Evolutionary conservation across 139 green algal species (phyloP), one percentile per base, ranked within the genome.

Genomic region (Chlamydomonas schloesseri): DNA sequence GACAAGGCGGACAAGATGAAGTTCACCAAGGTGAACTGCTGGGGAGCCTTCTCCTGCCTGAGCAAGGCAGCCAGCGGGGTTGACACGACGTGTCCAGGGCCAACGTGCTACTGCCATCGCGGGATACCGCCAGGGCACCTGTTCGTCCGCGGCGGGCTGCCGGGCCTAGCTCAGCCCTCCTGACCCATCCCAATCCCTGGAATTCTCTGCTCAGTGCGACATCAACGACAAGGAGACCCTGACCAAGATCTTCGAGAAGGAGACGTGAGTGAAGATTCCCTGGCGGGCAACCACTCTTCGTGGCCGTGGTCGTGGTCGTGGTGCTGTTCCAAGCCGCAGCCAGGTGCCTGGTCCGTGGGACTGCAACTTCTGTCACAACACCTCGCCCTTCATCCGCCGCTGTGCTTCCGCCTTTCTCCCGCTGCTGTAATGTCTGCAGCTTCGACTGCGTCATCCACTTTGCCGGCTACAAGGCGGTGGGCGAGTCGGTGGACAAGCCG

Each of bases 391-490:
- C 42, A 5, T 50, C 42, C 42, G 42, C 42, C 42, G 6, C 42
- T 50, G 8, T 50, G 42, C 42, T 8, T n/a, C n/a, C 42, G 6
- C 42, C 42, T 8, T 50, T 5, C 42, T 8, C 8, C 42, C 42
- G 42, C 42, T 8, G 6, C 42, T 50, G 8, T 50, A 8, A 5
- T 8, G 42, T 5, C 42, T 8, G 42, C 91, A 96, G 92, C 72
- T 97, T 97, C 88, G 94, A 98, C 89, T 95, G 95, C 24, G 93
- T 97, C 10, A 97, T 99, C 71, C 97, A 99, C 88, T 99, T 99
- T 93, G 97, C 97, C 67, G 97, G 96, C 24, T 95, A 96, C 83
- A 99, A 99, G 91, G 97, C 97, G 18, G 97, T 99, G 33, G 97
- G 97, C 0, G 97, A 99, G 90, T 95, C 86, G 33, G 96, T 99